phyloP scores from a whole-genome alignment of 306 rosid genomes.

The Cotoneaster glaucophyllus region DNA sequence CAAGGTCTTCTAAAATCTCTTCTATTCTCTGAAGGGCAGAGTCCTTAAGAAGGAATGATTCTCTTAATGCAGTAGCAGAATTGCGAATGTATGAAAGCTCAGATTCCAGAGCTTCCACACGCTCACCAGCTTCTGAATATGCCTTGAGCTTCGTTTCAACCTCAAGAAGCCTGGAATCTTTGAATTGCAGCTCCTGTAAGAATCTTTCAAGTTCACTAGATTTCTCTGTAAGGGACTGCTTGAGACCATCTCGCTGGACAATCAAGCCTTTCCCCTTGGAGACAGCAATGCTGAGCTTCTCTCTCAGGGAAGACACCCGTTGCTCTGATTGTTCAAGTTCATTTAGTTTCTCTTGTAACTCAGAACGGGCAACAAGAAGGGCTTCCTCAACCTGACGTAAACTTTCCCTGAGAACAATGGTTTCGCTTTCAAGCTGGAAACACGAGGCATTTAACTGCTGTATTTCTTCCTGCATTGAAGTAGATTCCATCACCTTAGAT shows the following conservation, averaged over 20 bases:
- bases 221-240: slow-evolving; percentile 70
- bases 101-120: slow-evolving; percentile 90
- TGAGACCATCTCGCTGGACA: slow-evolving; percentile 87
- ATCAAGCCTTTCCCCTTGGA: slow-evolving; percentile 93
- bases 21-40: slow-evolving; percentile 96
- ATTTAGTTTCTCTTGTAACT: slow-evolving; percentile 46
- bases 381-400: slow-evolving; percentile 64
- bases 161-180: slow-evolving; percentile 66
- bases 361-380: slow-evolving; percentile 42
- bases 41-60: slow-evolving; percentile 96
- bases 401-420: slow-evolving; percentile 65
- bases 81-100: slow-evolving; percentile 98
- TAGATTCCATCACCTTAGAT: slow-evolving; percentile 42
- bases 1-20: slow-evolving; percentile 90
- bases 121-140: slow-evolving; percentile 92
- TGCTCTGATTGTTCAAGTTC: slow-evolving; percentile 85
- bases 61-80: slow-evolving; percentile 90
- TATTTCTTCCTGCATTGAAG: slow-evolving; percentile 51
- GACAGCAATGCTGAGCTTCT: slow-evolving; percentile 94
- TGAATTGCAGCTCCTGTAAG: slow-evolving; percentile 68
- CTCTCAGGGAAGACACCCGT: slow-evolving; percentile 72
- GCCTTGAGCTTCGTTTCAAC: slow-evolving; percentile 70
- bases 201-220: slow-evolving; percentile 80
- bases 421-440: slow-evolving; percentile 69
- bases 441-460: slow-evolving; percentile 33